phyloP scores from a whole-genome alignment of 176 grass and related monocot species.

The Zoysia japonica region DNA sequence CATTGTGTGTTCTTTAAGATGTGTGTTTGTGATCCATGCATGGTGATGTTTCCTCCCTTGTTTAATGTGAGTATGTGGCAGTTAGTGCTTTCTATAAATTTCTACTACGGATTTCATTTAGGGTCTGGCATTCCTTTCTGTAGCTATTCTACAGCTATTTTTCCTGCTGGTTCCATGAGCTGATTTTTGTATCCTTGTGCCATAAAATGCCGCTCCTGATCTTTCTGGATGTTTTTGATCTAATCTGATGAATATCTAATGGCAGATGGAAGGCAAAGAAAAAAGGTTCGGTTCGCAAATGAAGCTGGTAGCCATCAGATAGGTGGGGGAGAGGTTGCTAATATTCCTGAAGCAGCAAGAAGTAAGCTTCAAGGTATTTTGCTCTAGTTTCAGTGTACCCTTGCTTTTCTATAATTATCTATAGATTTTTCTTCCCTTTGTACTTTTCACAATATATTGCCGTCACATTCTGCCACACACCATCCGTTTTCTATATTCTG shows the following conservation, averaged over 20 bases:
- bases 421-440: not conserved
- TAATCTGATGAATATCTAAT: slow-evolving; percentile 38
- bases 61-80: not conserved
- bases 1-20: slow-evolving; percentile 3
- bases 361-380: slow-evolving; percentile 30
- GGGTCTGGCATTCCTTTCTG: not conserved
- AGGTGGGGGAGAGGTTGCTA: slow-evolving; percentile 1
- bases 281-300: slow-evolving; percentile 64
- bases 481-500: not conserved
- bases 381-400: slow-evolving; percentile 2
- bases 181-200: slow-evolving; percentile 16
- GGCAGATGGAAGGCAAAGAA: slow-evolving; percentile 58
- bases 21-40: not conserved
- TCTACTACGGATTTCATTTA: not conserved
- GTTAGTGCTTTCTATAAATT: not conserved
- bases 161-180: not conserved
- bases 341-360: slow-evolving; percentile 30
- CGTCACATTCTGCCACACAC: not conserved
- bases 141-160: not conserved
- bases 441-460: not conserved
- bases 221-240: slow-evolving; percentile 3
- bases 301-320: slow-evolving; percentile 42
- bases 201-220: slow-evolving; percentile 6
- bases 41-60: not conserved
- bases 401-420: slow-evolving; percentile 10